These are phyloP conservation scores for Monosporozyma siamensis DNA, from an alignment of 805 yeast species.

Conservation along the genomic window DNA sequence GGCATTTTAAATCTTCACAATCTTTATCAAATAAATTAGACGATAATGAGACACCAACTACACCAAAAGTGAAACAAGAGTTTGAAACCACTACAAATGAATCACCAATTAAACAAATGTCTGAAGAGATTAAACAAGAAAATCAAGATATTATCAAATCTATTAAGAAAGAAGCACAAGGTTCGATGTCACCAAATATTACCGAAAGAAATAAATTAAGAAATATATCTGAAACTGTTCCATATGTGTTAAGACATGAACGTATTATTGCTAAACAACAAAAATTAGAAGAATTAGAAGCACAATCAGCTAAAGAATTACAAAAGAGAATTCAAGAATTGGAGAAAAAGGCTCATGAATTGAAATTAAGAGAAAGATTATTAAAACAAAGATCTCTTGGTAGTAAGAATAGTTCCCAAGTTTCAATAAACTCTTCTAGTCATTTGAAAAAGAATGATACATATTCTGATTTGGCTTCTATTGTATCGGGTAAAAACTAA, in stretches of 20 bases:
- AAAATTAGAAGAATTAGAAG: conserved; percentile 69
- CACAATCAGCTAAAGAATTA: conserved; percentile 65
- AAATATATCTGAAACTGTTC: conserved; percentile 74
- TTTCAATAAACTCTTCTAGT: conserved; percentile 13
- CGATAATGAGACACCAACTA: conserved; percentile 11
- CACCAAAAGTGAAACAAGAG: conserved; percentile 13
- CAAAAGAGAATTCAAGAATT: conserved; percentile 66
- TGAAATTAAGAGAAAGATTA: conserved; percentile 55
- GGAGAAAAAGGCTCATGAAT: conserved; percentile 63
- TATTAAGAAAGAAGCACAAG: conserved; percentile 31
- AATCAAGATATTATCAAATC: conserved; percentile 32
- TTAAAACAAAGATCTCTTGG: conserved; percentile 25
- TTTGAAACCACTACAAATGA: conserved; percentile 11
- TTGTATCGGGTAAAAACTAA: conserved; percentile 27
- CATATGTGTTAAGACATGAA: conserved; percentile 75
- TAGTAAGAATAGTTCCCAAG: conserved; percentile 12
- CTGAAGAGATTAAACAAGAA: conserved; percentile 30
- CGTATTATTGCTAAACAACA: conserved; percentile 65
- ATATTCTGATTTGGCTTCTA: conserved; percentile 43
- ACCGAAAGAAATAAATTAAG: conserved; percentile 55
- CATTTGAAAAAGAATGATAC: conserved; percentile 43
- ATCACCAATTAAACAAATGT: conserved; percentile 34
- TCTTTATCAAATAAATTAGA: conserved; percentile 15
- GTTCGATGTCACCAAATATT: conserved; percentile 10
- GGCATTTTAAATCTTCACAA: conserved; percentile 28